These are phyloP conservation scores for Penicillium coprophilum DNA, from an alignment of 495 filamentous ascomycete species.

Conservation along the genomic window DNA sequence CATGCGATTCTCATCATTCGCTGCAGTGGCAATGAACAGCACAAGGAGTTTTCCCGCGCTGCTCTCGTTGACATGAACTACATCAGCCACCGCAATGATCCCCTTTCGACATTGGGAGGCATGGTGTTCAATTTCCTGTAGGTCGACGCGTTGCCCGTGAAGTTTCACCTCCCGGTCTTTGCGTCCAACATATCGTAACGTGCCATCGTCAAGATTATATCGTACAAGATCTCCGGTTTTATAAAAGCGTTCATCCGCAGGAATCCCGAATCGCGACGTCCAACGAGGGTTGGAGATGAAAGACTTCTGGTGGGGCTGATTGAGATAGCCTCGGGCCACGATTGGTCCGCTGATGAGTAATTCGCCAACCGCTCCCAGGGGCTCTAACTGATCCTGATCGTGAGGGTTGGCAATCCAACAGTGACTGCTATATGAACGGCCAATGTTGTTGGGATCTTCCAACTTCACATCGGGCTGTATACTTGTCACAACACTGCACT, in stretches of 20 bases:
- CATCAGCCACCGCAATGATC: neutral
- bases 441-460: neutral
- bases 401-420: slow-evolving; percentile 19
- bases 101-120: neutral
- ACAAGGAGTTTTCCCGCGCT: neutral
- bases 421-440: neutral
- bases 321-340: slow-evolving; percentile 9
- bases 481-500: neutral
- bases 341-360: slow-evolving; percentile 32
- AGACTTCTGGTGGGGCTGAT: neutral
- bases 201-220: neutral
- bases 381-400: slow-evolving; percentile 36
- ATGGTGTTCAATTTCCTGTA: slow-evolving; percentile 8
- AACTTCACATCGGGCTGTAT: neutral
- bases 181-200: neutral
- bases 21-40: neutral
- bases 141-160: slow-evolving; percentile 8
- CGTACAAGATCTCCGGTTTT: slow-evolving; percentile 10
- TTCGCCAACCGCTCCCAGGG: slow-evolving; percentile 47
- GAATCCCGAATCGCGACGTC: neutral
- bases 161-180: slow-evolving; percentile 14
- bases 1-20: neutral
- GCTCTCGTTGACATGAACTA: neutral
- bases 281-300: slow-evolving; percentile 8
- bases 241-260: neutral